These are phyloP conservation scores for Bauhinia variegata DNA, from an alignment of 306 rosid genomes.

Conservation along the genomic window DNA sequence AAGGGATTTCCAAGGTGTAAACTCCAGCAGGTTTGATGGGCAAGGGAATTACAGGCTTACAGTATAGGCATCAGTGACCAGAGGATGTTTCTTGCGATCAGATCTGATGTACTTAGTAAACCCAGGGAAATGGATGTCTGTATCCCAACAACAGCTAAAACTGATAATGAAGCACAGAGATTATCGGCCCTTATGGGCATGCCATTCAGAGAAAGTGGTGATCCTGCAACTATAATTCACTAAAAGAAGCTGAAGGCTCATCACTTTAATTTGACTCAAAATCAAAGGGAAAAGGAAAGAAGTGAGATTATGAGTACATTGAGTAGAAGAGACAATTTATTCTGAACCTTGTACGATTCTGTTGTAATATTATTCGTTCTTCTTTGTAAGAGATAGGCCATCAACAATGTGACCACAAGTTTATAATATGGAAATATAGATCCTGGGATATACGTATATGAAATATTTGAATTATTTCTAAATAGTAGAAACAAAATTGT, in stretches of 20 bases:
- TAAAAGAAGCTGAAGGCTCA: constrained; percentile 90
- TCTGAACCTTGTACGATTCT: constrained; percentile 27
- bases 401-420: constrained; percentile 20
- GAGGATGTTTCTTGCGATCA: constrained; percentile 85
- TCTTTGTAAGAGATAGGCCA: constrained; percentile 38
- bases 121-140: constrained; percentile 97
- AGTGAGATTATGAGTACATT: constrained; percentile 43
- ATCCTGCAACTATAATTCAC: constrained; percentile 43
- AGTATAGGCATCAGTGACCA: constrained; percentile 74
- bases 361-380: constrained; percentile 36
- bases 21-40: constrained; percentile 83
- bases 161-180: constrained; percentile 78
- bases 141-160: constrained; percentile 74
- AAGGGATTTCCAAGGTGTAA: constrained; percentile 94
- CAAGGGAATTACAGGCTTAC: constrained; percentile 74
- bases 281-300: constrained; percentile 64
- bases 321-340: constrained; percentile 27
- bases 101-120: constrained; percentile 61
- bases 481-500: too few relatives aligned
- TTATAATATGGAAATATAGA: constrained; percentile 28
- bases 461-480: too few relatives aligned
- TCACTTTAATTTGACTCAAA: constrained; percentile 86
- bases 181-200: constrained; percentile 89
- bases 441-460: too few relatives aligned
- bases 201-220: constrained; percentile 86